These are phyloP conservation scores for Camptophora hylomeconis DNA, from an alignment of 2,329 filamentous ascomycete genomes.

Conservation along the genomic window DNA sequence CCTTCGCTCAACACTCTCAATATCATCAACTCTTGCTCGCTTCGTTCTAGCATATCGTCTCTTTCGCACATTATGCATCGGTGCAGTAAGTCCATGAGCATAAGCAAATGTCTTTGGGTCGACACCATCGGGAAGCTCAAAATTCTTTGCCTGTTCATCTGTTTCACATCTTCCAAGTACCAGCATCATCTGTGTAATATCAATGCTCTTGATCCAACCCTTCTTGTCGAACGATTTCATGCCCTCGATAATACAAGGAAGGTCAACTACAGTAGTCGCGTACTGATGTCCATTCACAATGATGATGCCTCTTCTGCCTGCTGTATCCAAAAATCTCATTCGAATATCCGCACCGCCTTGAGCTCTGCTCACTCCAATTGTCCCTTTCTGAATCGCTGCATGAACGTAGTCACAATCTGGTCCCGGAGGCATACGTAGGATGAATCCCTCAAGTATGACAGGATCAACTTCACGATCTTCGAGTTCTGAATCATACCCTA, in stretches of 20 bases:
- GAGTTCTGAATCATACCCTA: constrained; percentile 92
- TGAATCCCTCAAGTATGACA: constrained; percentile 75
- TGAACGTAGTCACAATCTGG: constrained; percentile 75
- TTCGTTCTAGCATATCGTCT: constrained; percentile 60
- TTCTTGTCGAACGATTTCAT: constrained; percentile 92
- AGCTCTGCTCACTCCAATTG: constrained; percentile 52
- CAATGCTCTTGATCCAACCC: constrained; percentile 75
- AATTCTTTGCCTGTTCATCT: constrained; percentile 53
- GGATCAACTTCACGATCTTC: constrained; percentile 83
- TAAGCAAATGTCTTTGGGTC: constrained; percentile 57
- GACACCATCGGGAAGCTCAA: constrained; percentile 58
- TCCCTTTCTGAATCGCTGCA: constrained; percentile 61
- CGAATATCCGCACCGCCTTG: constrained; percentile 64
- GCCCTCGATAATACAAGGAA: constrained; percentile 76
- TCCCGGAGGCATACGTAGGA: constrained; percentile 78
- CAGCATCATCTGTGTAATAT: constrained; percentile 79
- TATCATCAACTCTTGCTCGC: constrained; percentile 67
- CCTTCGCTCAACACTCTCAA: constrained; percentile 70
- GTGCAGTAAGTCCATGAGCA: constrained; percentile 76
- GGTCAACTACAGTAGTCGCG: constrained; percentile 66
- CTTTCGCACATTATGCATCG: constrained; percentile 74
- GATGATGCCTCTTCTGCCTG: constrained; percentile 60
- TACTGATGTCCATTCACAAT: constrained; percentile 58
- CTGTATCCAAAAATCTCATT: constrained; percentile 60
- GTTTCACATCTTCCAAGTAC: constrained; percentile 56